Evolutionary conservation across 2,329 filamentous ascomycete species (phyloP).

Genomic region (Coleophoma eucalyptorum): DNA sequence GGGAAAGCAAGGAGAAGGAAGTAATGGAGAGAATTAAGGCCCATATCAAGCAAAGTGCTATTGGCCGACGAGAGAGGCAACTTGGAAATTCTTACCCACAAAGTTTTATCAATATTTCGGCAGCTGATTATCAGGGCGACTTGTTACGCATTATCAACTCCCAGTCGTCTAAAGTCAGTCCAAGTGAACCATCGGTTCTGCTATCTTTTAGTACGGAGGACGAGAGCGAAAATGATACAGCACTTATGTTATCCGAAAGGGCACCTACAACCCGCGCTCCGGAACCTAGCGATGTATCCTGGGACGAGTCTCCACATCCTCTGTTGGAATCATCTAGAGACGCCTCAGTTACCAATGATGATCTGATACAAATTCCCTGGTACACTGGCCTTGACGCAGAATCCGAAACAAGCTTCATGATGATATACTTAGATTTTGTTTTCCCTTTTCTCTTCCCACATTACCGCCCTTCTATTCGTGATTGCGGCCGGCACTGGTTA

Average conservation of each 20-base stretch:
- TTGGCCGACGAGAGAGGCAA: neutral
- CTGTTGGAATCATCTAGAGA: neutral
- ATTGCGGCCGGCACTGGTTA: conserved; percentile 56
- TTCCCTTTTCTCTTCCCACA: conserved; percentile 60
- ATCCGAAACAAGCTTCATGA: conserved; percentile 39
- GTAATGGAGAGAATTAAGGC: neutral
- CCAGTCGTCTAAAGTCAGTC: neutral
- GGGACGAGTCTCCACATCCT: neutral
- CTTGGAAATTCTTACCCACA: neutral
- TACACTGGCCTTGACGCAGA: neutral
- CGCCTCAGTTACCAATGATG: neutral
- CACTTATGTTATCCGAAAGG: too few species aligned
- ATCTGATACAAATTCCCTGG: neutral
- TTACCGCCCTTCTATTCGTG: conserved; percentile 49
- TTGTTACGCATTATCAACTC: neutral
- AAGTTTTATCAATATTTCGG: neutral
- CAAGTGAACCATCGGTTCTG: neutral
- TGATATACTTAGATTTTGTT: conserved; percentile 57
- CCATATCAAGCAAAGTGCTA: neutral
- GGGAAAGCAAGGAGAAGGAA: neutral
- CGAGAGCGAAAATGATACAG: neutral
- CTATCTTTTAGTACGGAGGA: neutral
- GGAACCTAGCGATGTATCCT: neutral
- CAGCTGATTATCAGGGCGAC: too few species aligned
- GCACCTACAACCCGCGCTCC: neutral